Evolutionary conservation across 1,139 yeast genomes (phyloP), one percentile per base, ranked within the genome.

Genomic region (Hyphopichia wangnamkhiaoensis): DNA sequence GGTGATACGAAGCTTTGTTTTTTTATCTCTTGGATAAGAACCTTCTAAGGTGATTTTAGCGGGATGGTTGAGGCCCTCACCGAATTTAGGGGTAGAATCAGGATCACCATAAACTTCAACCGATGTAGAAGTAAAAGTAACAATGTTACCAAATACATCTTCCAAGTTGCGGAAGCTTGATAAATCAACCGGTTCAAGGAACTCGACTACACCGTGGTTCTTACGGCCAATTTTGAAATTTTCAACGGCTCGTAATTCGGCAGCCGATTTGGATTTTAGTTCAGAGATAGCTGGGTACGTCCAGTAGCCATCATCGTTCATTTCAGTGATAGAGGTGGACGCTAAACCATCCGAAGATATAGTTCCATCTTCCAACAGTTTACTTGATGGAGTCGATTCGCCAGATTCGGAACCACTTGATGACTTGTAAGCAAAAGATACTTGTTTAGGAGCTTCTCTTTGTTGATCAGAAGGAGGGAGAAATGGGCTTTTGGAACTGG

Each of bases 31-130:
- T 15, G 97, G 96, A 64, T 78, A 91, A 56, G 95, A 84, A 13
- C 84, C 82, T 48, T 84, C 85, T 39, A 91, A 65, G 1, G 93
- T 79, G 39, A 91, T 80, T 42, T 75, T 74, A 5, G 89, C 87
- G 2, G 84, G 82, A 29, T 86, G 74, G 56, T 93, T 91, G 44
- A 93, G 74, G 0, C 96, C 98, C 54, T 86, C 87, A 10, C 97
- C 97, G 26, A 58, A 53, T 38, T 71, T 64, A 10, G 96, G 95
- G 48, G 73, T 77, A 24, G 58, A 57, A n/a, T 73, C 68, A 13
- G 75, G 75, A 41, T 84, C 84, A 0, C 96, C 95, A 58, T 90
- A 91, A 3, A 91, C 74, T 2, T 79, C 68, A 61, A 90, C 84
- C 20, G 79, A 67, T 48, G 80, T 80, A 27, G 77, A 69, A 27